These are phyloP conservation scores for Panaeolus cyanescens DNA, from an alignment of 768 basidiomycete species.

Conservation along the genomic window DNA sequence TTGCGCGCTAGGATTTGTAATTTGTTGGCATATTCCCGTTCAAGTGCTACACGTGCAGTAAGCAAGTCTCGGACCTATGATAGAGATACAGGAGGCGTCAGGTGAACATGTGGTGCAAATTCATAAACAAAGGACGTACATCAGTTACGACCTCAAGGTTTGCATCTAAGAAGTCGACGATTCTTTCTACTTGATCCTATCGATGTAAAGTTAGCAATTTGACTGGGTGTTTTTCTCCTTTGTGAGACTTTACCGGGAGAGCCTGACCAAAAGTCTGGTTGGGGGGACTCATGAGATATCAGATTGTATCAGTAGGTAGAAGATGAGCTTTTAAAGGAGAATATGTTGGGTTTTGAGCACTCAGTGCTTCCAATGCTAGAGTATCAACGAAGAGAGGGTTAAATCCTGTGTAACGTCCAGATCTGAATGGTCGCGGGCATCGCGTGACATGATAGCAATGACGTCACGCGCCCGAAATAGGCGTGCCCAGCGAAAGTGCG, in stretches of 20 bases:
- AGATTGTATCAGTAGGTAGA: not conserved
- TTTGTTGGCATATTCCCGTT: constrained; percentile 79
- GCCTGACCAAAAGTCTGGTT: constrained; percentile 48
- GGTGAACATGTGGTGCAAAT: not conserved
- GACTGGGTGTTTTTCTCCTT: not conserved
- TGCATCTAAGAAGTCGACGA: constrained; percentile 56
- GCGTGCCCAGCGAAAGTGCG: too few relatives aligned
- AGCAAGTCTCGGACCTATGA: constrained; percentile 74
- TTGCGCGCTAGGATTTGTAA: constrained; percentile 67
- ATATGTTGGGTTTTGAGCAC: not conserved
- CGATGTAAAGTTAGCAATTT: constrained; percentile 7
- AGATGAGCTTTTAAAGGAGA: not conserved
- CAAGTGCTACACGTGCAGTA: constrained; percentile 62
- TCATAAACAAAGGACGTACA: constrained; percentile 41
- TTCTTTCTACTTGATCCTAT: constrained; percentile 75
- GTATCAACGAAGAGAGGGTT: not conserved
- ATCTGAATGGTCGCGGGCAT: not conserved
- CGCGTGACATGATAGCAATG: not conserved
- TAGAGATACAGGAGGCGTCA: not conserved
- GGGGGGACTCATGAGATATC: not conserved
- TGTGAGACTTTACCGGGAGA: constrained; percentile 48
- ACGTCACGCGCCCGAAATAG: not conserved
- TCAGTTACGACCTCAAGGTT: constrained; percentile 68
- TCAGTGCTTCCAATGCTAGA: not conserved
- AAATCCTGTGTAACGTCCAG: not conserved